Base-by-base conservation (phyloP, 441 rosid genomes). In the Hura crepitans region DNA sequence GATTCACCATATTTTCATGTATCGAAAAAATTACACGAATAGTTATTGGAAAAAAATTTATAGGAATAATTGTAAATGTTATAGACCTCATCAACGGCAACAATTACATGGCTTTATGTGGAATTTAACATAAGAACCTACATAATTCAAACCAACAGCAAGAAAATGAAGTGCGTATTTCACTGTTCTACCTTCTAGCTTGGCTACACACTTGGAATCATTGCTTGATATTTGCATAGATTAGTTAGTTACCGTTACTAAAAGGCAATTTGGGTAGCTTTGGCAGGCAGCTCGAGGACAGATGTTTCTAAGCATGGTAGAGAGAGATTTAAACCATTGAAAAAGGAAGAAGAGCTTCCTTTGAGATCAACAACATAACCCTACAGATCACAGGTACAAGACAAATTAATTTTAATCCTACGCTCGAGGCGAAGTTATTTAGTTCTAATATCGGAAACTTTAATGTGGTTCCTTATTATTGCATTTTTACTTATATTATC, bases 241-340 rank as follows among this genome's bases (percentile, higher is more conserved):
- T 43, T 43, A 22, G 50, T 43, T 42, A 42, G 51, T 22, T 43
- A 14, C 6, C 27, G 12, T 50, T 50, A 30, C 42, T 31, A 35
- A 15, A 14, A 50, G 33, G 20, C 6, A 51, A 35, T 13, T 13
- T 33, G 2, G 33, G 45, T 14, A 58, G 42, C 6, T 42, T 25
- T 31, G 18, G 28, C 30, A 18, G 71, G 31, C 15, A 53, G 18
- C 43, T 10, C 10, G n/a, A 43, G 55, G 63, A 60, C 62, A 65
- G 70, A 30, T 25, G 66, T 31, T 74, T 69, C 25, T 37, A 59
- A 71, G 78, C 33, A 55, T 35, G 30, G 45, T 14, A 18, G 65
- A 51, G 23, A 20, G 51, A 25, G 69, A 50, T 65, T 35, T 49
- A 61, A 33, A 45, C 20, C 64, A 17, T 6, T 42, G 46, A 42